Evolutionary conservation across 1,284 basidiomycete species (phyloP), one percentile per base, ranked within the genome.

Genomic region (Puccinia polysora): DNA sequence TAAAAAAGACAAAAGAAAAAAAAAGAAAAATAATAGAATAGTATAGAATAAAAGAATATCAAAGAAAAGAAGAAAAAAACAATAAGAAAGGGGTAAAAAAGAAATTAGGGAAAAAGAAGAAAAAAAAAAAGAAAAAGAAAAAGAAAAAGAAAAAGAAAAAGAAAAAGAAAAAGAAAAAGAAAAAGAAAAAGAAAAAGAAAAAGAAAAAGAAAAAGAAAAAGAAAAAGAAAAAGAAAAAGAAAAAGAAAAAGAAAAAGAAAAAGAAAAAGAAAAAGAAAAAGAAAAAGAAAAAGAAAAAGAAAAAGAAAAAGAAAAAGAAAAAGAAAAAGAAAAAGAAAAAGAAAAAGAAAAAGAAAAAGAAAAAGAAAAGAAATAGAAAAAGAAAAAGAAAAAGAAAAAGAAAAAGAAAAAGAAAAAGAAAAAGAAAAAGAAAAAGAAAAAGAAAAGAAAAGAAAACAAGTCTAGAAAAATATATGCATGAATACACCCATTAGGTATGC

Each of bases 21-120:
- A n/a, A n/a, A n/a, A n/a, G n/a, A n/a, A n/a, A n/a, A n/a, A n/a
- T n/a, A n/a, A n/a, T n/a, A n/a, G n/a, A n/a, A n/a, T n/a, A n/a
- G n/a, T n/a, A n/a, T n/a, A n/a, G n/a, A 45, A n/a, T 45, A 45
- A 45, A 45, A 45, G 40, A 45, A 45, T n/a, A 45, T 45, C 40
- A 45, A 45, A 45, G 40, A 45, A 45, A 45, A n/a, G n/a, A 45
- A 45, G 10, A 45, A 45, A 45, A 45, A 45, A 45, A 10, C 40
- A 45, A 45, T 10, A 45, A 45, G n/a, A 10, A 10, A 10, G n/a
- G 40, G n/a, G n/a, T 10, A n/a, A n/a, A n/a, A n/a, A n/a, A n/a
- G n/a, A n/a, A n/a, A n/a, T n/a, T n/a, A n/a, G n/a, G n/a, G n/a
- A 45, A 45, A 45, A n/a, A 45, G n/a, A 45, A 45, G n/a, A 10